Evolutionary conservation across 1,139 yeast genomes (phyloP).

Genomic region (Debaryomycetaceae sp.): DNA sequence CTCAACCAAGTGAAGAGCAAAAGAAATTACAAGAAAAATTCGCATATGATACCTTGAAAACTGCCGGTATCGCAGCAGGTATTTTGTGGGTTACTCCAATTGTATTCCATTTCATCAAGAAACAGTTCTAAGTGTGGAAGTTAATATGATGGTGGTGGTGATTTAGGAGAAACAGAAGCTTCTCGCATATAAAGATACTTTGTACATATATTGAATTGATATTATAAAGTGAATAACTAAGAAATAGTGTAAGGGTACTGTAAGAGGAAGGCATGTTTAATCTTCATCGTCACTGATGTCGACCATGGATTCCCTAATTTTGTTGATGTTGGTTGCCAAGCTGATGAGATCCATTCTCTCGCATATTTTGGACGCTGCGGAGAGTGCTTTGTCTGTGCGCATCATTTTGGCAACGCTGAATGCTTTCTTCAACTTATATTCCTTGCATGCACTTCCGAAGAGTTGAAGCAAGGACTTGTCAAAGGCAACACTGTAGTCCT

Average conservation of each 20-base stretch:
- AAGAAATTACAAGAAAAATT: constrained; percentile 69
- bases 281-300: constrained; percentile 19
- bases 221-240: neutral
- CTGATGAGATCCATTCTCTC: constrained; percentile 67
- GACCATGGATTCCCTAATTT: constrained; percentile 54
- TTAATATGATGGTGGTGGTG: too few relatives aligned
- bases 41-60: constrained; percentile 62
- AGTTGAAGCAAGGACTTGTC: constrained; percentile 75
- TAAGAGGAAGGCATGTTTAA: neutral
- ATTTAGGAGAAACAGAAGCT: too few relatives aligned
- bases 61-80: constrained; percentile 70
- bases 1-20: constrained; percentile 74
- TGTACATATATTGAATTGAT: constrained; percentile 3
- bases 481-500: constrained; percentile 48
- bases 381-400: constrained; percentile 72
- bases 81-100: constrained; percentile 78
- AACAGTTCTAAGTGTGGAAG: constrained; percentile 46
- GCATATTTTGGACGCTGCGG: constrained; percentile 82
- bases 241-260: neutral
- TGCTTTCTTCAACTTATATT: constrained; percentile 63
- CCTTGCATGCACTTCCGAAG: constrained; percentile 75
- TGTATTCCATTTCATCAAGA: constrained; percentile 57
- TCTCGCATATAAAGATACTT: neutral
- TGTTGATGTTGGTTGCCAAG: constrained; percentile 66
- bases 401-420: constrained; percentile 66